Base-by-base conservation (phyloP, 2,329 filamentous ascomycete genomes). In the Hymenoscyphus occultus region DNA sequence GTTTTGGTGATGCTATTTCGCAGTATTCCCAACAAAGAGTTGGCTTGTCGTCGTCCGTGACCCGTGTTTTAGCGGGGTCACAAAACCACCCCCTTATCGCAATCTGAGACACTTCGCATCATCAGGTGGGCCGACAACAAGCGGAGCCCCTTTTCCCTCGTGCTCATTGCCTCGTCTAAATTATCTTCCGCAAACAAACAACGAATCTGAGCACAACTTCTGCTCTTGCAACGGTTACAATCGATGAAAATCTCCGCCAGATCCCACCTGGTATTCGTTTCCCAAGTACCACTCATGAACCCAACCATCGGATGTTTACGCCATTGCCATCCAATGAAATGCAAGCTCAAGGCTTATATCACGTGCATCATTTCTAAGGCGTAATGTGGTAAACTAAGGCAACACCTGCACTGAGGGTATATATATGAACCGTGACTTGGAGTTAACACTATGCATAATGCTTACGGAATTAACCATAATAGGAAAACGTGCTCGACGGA, bases 51-150 rank as follows among this genome's bases (percentile, higher is more conserved):
- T 57, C 31, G 31, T 57, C 28, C 48, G 48, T 28, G 48, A 13
- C 48, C 22, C 48, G 48, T 54, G 28, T n/a, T 57, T 57, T 57
- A 57, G 56, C 56, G 56, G 56, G 56, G 56, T 57, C 28, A 57
- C 56, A 57, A 35, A 39, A 19, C 31, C 56, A 35, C 28, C 56
- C 31, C 54, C 31, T 35, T 56, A 39, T 39, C 28, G 31, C 56
- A 39, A 57, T 57, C 56, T 57, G 56, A 57, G 56, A 57, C 56
- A 57, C 32, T 57, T 57, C 22, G 19, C 48, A 54, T 54, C 56
- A 57, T 35, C 35, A 35, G 5, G 35, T 32, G 32, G 31, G 56
- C 56, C 28, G 35, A 57, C 56, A 57, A 57, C 31, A 22, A 31
- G 5, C 9, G 45, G 16, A 51, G 19, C 45, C 31, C 56, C 56